Evolutionary conservation across 495 filamentous ascomycete species (phyloP).

Genomic region (Penicillium tannophilum): DNA sequence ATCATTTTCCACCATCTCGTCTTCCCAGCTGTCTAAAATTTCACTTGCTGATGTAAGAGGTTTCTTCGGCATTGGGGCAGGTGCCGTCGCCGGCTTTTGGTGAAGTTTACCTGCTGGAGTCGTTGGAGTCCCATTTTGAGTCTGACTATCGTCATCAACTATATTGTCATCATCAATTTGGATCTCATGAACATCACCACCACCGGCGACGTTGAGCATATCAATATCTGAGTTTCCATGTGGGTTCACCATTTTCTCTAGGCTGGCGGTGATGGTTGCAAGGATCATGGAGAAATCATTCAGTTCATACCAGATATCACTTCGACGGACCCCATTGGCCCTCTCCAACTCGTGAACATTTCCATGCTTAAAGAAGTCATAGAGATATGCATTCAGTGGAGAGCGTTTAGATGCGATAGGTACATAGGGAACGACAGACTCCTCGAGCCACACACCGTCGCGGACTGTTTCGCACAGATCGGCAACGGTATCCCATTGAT

Average conservation of each 20-base stretch:
- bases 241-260: slow-evolving; percentile 2
- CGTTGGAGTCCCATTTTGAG: not conserved
- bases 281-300: slow-evolving; percentile 47
- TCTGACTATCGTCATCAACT: not conserved
- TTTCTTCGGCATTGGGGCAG: not conserved
- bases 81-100: not conserved
- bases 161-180: not conserved
- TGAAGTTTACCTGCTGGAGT: not conserved
- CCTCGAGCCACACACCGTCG: slow-evolving; percentile 69
- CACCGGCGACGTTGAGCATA: not conserved
- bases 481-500: slow-evolving; percentile 60
- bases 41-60: not conserved
- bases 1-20: not conserved
- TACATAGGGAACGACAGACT: slow-evolving; percentile 68
- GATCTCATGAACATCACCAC: not conserved
- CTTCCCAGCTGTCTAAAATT: not conserved
- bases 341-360: slow-evolving; percentile 14
- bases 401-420: slow-evolving; percentile 55
- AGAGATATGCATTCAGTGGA: slow-evolving; percentile 68
- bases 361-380: slow-evolving; percentile 55
- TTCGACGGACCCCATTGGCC: slow-evolving; percentile 5
- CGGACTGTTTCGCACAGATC: slow-evolving; percentile 66
- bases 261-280: not conserved
- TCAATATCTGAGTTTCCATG: not conserved
- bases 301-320: slow-evolving; percentile 25